Conservation (phyloP, 2,329 filamentous ascomycete genomes). For the Pestalotiopsis sp. region DNA sequence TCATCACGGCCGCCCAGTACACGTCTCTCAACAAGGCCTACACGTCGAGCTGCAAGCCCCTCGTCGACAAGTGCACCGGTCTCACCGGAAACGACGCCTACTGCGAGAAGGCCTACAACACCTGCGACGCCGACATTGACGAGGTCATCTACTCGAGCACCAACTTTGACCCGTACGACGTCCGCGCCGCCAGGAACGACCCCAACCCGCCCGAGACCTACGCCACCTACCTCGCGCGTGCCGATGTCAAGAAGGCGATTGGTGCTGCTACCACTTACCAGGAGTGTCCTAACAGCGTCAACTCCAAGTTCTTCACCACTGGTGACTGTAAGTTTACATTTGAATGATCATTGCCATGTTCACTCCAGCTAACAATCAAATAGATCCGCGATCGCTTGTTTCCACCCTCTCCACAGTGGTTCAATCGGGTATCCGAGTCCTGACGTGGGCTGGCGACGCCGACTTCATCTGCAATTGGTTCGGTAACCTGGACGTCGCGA, state of each 20-base stretch:
- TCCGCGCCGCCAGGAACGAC: slow-evolving; percentile 27
- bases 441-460: slow-evolving; percentile 59
- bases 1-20: slow-evolving; percentile 38
- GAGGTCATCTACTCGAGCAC: slow-evolving; percentile 27
- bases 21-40: slow-evolving; percentile 34
- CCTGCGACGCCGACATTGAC: slow-evolving; percentile 40
- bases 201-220: slow-evolving; percentile 27
- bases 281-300: slow-evolving; percentile 15
- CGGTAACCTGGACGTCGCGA: slow-evolving; percentile 48
- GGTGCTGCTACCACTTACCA: slow-evolving; percentile 22
- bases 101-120: slow-evolving; percentile 34
- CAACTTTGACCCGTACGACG: slow-evolving; percentile 31
- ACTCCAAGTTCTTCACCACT: slow-evolving; percentile 13
- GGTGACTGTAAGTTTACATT: slow-evolving; percentile 14
- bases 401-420: slow-evolving; percentile 46
- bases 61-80: slow-evolving; percentile 37
- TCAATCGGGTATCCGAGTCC: slow-evolving; percentile 47
- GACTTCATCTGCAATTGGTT: slow-evolving; percentile 64
- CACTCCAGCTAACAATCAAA: slow-evolving; percentile 12
- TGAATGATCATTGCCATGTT: slow-evolving; percentile 1
- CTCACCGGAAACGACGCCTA: slow-evolving; percentile 28
- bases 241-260: slow-evolving; percentile 25
- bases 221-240: slow-evolving; percentile 22
- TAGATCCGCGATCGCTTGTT: slow-evolving; percentile 47
- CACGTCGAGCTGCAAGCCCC: slow-evolving; percentile 37